A percentile compares a stretch with the other conserved stretches of the same genome.
Conservation (phyloP, 352 stramenopile genomes). For the Globisporangium ultimum region DNA sequence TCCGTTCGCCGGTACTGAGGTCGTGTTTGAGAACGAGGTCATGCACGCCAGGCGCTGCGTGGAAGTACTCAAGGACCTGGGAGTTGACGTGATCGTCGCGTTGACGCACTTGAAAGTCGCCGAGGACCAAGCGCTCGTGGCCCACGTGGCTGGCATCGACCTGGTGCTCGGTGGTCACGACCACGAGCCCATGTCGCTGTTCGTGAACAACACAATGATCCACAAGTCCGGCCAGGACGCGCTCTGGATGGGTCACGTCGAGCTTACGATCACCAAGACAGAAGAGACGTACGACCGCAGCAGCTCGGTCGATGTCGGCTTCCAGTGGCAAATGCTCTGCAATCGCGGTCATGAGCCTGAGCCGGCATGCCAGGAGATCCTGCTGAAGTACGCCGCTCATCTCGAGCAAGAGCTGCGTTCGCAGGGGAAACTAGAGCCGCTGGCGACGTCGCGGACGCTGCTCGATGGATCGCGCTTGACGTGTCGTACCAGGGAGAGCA, state of each 20-base stretch:
- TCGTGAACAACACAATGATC: constrained; percentile 57
- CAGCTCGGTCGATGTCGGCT: constrained; percentile 18
- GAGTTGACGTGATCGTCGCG: constrained; percentile 70
- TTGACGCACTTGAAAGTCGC: constrained; percentile 81
- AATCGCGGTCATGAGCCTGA: constrained; percentile 58
- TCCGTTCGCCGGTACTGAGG: constrained; percentile 37
- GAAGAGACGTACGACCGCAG: neutral
- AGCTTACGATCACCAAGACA: constrained; percentile 44
- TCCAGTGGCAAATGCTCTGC: constrained; percentile 71
- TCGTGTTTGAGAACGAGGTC: constrained; percentile 51
- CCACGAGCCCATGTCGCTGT: constrained; percentile 72
- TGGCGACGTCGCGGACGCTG: constrained; percentile 26
- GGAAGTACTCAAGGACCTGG: constrained; percentile 33
- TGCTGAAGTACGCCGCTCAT: constrained; percentile 36
- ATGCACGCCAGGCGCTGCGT: constrained; percentile 54
- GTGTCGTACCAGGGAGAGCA: constrained; percentile 62
- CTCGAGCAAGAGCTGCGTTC: constrained; percentile 51
- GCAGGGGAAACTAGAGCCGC: constrained; percentile 35
- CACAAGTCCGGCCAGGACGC: constrained; percentile 86
- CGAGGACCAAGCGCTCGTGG: constrained; percentile 55
- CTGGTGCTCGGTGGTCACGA: constrained; percentile 91
- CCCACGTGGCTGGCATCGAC: constrained; percentile 52
- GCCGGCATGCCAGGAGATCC: constrained; percentile 29
- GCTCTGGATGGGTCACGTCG: constrained; percentile 68
- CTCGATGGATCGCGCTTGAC: constrained; percentile 68